Evolutionary conservation across 148 eudicot species (phyloP).

Genomic region (Camellia sinensis): DNA sequence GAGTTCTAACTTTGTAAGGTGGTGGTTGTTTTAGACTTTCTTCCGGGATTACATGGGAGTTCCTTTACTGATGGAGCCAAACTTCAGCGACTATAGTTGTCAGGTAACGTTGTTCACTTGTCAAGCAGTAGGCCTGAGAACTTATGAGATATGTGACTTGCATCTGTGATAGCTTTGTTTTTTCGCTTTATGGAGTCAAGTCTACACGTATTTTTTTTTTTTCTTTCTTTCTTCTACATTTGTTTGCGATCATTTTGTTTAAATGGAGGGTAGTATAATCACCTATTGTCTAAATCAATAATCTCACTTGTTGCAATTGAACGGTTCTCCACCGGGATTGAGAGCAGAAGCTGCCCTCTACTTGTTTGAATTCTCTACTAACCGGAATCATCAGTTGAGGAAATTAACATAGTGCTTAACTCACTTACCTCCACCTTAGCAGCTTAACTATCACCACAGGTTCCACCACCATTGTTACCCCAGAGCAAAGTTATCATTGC

Average conservation of each 20-base stretch:
- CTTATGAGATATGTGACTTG: background rate
- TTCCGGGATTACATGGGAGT: constrained; percentile 89
- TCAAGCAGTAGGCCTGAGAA: background rate
- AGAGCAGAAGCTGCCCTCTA: too few species aligned
- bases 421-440: background rate
- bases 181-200: background rate
- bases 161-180: background rate
- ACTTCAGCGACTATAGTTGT: constrained; percentile 87
- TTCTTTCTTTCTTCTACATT: background rate
- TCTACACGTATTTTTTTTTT: background rate
- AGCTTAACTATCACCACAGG: background rate
- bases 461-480: background rate
- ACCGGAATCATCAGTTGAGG: too few species aligned
- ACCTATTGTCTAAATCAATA: too few species aligned
- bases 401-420: too few species aligned
- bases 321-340: too few species aligned
- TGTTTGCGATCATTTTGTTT: background rate
- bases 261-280: background rate
- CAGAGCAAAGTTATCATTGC: background rate
- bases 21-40: constrained; percentile 46
- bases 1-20: background rate
- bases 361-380: too few species aligned
- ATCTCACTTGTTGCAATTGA: too few species aligned
- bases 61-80: constrained; percentile 91
- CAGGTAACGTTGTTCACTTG: constrained; percentile 47